Evolutionary conservation across 768 basidiomycete genomes (phyloP).

Genomic region (Pisolithus orientalis): DNA sequence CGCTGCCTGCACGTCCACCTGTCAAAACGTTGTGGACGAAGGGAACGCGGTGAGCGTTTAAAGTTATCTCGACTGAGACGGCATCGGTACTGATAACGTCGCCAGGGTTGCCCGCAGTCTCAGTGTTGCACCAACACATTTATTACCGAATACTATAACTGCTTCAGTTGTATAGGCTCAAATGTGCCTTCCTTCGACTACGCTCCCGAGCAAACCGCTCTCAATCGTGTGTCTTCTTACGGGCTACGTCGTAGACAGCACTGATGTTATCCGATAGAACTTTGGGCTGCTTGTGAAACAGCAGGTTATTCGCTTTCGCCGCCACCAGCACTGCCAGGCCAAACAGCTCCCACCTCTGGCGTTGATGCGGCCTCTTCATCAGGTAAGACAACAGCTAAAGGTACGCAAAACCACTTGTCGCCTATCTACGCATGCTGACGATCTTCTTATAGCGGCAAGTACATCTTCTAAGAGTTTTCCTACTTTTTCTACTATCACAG

Average conservation of each 20-base stretch:
- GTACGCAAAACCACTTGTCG: neutral
- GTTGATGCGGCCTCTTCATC: neutral
- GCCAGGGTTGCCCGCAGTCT: constrained; percentile 22
- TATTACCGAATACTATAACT: constrained; percentile 34
- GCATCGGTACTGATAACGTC: constrained; percentile 4
- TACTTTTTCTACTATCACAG: neutral
- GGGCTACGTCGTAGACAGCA: neutral
- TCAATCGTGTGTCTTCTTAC: constrained; percentile 29
- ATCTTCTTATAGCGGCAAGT: neutral
- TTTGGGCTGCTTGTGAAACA: constrained; percentile 21
- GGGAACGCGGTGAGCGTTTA: constrained; percentile 14
- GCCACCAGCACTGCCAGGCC: constrained; percentile 21
- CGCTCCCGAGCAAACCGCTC: constrained; percentile 18
- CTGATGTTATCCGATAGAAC: constrained; percentile 6
- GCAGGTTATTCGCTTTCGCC: constrained; percentile 18
- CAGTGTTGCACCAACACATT: constrained; percentile 37
- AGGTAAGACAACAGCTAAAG: neutral
- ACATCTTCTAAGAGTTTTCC: neutral
- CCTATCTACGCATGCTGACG: neutral
- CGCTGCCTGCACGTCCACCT: constrained; percentile 18
- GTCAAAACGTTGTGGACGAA: constrained; percentile 19
- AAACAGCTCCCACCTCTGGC: constrained; percentile 14
- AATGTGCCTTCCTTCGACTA: constrained; percentile 23
- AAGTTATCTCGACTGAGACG: neutral
- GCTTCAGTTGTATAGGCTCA: constrained; percentile 34